A percentile compares a stretch with the other conserved stretches of the same genome.
Evolutionary conservation across 1,139 yeast species (phyloP).

Genomic region (Hyphopichia fennica): DNA sequence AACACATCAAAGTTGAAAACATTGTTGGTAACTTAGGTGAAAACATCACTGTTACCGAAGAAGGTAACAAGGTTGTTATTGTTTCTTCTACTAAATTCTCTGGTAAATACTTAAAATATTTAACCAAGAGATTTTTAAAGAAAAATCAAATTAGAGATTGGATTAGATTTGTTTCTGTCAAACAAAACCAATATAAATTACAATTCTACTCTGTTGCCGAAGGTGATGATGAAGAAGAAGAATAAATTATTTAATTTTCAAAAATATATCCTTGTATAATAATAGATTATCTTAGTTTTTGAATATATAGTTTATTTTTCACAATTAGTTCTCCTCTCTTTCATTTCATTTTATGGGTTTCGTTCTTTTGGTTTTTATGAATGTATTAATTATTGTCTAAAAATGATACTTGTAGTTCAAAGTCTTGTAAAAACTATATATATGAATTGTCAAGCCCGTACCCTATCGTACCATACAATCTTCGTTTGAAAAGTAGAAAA

Average conservation of each 20-base stretch:
- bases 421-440: no score
- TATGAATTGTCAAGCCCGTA: no score
- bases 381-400: neutral
- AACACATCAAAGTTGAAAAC: slow-evolving; percentile 99
- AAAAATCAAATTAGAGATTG: slow-evolving; percentile 99
- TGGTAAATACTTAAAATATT: slow-evolving; percentile 99
- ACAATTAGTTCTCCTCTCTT: neutral
- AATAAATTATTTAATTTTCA: slow-evolving; percentile 40
- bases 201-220: slow-evolving; percentile 98
- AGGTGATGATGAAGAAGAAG: slow-evolving; percentile 96
- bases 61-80: slow-evolving; percentile 84
- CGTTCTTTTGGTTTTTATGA: neutral
- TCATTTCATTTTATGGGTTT: slow-evolving; percentile 1
- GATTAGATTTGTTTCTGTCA: slow-evolving; percentile 98
- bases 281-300: slow-evolving; percentile 2
- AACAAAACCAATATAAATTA: slow-evolving; percentile 96
- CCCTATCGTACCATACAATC: no score
- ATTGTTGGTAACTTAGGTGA: slow-evolving; percentile 96
- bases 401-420: neutral
- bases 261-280: slow-evolving; percentile 2
- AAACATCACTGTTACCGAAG: slow-evolving; percentile 83
- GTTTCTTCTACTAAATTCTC: slow-evolving; percentile 94
- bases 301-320: slow-evolving; percentile 4
- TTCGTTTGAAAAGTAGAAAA: neutral
- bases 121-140: slow-evolving; percentile 99